Conservation (phyloP, 2,329 filamentous ascomycete genomes). For the Tricladium varicosporioides region DNA sequence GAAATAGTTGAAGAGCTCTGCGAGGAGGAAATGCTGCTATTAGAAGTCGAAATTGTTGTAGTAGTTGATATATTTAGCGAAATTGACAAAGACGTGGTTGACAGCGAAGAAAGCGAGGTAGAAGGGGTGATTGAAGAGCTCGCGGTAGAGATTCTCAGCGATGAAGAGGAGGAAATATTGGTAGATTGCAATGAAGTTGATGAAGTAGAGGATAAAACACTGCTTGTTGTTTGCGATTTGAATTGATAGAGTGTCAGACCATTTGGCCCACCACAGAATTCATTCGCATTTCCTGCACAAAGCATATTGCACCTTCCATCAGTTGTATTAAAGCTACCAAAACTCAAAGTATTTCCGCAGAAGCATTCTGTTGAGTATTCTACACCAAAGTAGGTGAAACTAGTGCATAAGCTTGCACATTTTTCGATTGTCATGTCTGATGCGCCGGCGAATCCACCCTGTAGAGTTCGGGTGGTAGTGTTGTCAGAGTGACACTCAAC, state of each 20-base stretch:
- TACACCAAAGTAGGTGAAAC: slow-evolving; percentile 36
- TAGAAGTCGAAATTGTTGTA: no score
- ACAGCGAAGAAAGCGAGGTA: no score
- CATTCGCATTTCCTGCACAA: slow-evolving; percentile 18
- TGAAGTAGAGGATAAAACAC: neutral
- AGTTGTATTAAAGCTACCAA: slow-evolving; percentile 6
- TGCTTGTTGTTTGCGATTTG: neutral
- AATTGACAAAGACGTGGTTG: no score
- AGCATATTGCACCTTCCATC: slow-evolving; percentile 17
- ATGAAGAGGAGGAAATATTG: no score
- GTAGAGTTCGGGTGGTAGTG: slow-evolving; percentile 12
- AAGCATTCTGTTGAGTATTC: slow-evolving; percentile 37
- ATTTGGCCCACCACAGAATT: slow-evolving; percentile 1
- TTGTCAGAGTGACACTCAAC: slow-evolving; percentile 35
- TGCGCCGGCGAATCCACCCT: slow-evolving; percentile 12
- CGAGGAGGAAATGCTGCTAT: no score
- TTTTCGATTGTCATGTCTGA: slow-evolving; percentile 32
- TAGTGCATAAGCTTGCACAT: slow-evolving; percentile 30
- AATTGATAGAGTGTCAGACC: slow-evolving; percentile 9
- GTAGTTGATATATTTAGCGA: no score
- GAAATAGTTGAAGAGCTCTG: no score
- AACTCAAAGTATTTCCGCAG: slow-evolving; percentile 27
- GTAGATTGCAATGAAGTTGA: neutral
- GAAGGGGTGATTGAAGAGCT: neutral
- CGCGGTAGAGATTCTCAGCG: no score